Evolutionary conservation across 129 eudicot species (phyloP), one percentile per base, ranked within the genome.

Genomic region (Logfia minima): DNA sequence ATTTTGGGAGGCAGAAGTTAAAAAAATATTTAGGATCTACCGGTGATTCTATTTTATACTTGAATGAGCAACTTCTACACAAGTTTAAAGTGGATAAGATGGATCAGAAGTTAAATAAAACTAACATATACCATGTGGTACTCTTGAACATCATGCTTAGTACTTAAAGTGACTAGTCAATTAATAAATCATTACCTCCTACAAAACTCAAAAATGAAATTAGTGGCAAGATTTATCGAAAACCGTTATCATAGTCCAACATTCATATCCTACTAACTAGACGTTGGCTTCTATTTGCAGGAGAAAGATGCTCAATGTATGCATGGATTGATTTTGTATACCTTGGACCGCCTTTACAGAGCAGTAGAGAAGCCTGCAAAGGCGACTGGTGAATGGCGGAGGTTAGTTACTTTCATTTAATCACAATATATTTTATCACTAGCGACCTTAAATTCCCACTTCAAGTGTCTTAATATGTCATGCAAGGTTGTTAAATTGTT

Each of bases 361-460:
- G 92, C 92, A 6, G 97, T 86, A 66, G 99, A 95, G 91, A 74
- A 89, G 62, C 97, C 89, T 75, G 99, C 99, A 6, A 87, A 72
- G 69, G 88, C 84, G 71, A 95, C 99, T 29, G 99, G 96, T 31
- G 97, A 95, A 85, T 95, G 99, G 99, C 85, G 77, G 74, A 77
- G 94, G 99, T 94, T 64, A 71, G 97, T 91, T 59, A 70, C 32
- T 14, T 21, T 13, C 24, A 51, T 31, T n/a, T 16, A 45, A 55
- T 76, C 31, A 64, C 51, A 61, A 23, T 26, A 6, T 58, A 10
- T 28, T 35, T 3, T 26, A n/a, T 51, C 39, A 72, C 52, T 73
- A 2, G 51, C 2, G 5, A 53, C 60, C 60, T 53, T 17, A 18
- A 34, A 52, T 52, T 52, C 2, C 19, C 21, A 3, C 59, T 13